Percentiles rank a stretch among this genome's conserved stretches.
Conservation (phyloP, 2,329 filamentous ascomycete genomes). For the Ophiostoma novo-ulmi region DNA sequence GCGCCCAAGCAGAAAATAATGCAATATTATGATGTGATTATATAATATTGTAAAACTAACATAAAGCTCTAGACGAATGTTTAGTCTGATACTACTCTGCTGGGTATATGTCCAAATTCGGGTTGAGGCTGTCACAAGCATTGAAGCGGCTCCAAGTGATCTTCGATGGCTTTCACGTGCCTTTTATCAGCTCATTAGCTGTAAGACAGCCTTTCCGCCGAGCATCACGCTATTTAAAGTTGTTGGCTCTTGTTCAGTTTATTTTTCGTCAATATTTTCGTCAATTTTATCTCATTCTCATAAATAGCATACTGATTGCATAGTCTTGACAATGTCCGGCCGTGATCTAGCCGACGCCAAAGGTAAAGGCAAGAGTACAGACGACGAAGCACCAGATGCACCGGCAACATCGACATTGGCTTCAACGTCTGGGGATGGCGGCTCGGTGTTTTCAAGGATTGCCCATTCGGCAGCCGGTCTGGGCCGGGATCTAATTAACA, state of each 20-base stretch:
- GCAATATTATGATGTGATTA: too few species aligned
- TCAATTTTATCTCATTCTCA: neutral
- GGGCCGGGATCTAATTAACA: conserved; percentile 28
- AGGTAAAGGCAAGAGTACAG: conserved; percentile 20
- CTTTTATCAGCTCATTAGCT: neutral
- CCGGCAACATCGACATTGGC: neutral
- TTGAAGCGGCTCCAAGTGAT: neutral
- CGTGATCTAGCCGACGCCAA: neutral
- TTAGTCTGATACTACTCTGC: neutral
- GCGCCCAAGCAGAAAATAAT: neutral
- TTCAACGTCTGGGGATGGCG: neutral
- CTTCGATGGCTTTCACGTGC: conserved; percentile 9
- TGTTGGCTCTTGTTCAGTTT: neutral
- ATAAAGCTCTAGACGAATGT: neutral
- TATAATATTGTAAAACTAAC: neutral
- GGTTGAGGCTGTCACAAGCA: neutral
- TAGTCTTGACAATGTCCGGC: conserved; percentile 7
- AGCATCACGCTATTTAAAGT: neutral
- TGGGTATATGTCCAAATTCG: neutral
- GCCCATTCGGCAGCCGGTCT: conserved; percentile 31
- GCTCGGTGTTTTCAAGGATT: conserved; percentile 29
- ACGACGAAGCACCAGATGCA: neutral
- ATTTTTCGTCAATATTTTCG: neutral
- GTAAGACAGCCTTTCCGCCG: conserved; percentile 7
- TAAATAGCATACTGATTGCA: too few species aligned